These are phyloP conservation scores for Penicillium aurantiogriseum DNA, from an alignment of 2,329 filamentous ascomycete species.

Conservation along the genomic window DNA sequence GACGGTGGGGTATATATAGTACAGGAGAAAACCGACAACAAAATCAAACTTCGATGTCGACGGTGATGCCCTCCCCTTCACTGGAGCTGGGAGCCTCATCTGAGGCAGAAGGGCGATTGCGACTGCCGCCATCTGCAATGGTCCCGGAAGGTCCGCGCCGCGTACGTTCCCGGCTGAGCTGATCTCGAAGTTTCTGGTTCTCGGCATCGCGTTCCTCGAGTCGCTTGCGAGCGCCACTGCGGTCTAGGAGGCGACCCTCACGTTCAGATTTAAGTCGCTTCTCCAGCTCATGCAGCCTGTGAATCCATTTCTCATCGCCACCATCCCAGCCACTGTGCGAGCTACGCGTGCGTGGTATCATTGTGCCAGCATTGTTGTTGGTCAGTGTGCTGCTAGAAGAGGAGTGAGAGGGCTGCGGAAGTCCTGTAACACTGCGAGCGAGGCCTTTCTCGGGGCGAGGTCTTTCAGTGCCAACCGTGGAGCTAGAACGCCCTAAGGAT, in stretches of 20 bases:
- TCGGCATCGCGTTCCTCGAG: constrained; percentile 73
- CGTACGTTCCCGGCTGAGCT: constrained; percentile 59
- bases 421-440: constrained; percentile 32
- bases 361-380: constrained; percentile 30
- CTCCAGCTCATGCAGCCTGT: constrained; percentile 83
- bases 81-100: constrained; percentile 38
- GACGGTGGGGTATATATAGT: constrained; percentile 16
- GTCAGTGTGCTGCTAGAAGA: constrained; percentile 34
- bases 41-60: constrained; percentile 40
- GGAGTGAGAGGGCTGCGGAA: constrained; percentile 36
- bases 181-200: constrained; percentile 66
- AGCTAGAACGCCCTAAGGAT: constrained; percentile 57
- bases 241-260: constrained; percentile 80
- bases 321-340: constrained; percentile 31
- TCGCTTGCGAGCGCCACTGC: constrained; percentile 76
- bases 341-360: constrained; percentile 27
- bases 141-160: constrained; percentile 33
- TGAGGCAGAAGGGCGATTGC: constrained; percentile 16
- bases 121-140: constrained; percentile 23
- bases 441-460: constrained; percentile 30
- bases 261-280: constrained; percentile 84
- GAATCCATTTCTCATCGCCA: constrained; percentile 74
- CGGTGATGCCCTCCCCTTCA: constrained; percentile 38
- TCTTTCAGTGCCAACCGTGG: constrained; percentile 46
- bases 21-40: constrained; percentile 1